phyloP scores from a whole-genome alignment of 2,329 filamentous ascomycete genomes.

The Alternaria ethzedia region DNA sequence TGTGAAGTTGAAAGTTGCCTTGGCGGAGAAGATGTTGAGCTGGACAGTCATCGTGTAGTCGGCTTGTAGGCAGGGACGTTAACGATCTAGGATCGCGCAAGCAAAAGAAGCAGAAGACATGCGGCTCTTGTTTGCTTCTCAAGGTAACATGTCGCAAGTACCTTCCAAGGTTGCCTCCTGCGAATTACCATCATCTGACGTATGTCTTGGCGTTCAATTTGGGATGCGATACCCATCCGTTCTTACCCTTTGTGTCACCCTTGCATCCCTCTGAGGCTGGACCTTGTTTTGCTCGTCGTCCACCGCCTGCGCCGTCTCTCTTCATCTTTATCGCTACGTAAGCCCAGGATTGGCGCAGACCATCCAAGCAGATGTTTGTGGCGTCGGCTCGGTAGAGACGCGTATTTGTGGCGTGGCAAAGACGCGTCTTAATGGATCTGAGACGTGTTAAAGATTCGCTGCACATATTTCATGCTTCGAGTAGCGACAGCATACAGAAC shows the following conservation, averaged over 20 bases:
- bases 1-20: neutral
- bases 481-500: neutral
- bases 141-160: neutral
- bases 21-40: neutral
- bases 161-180: neutral
- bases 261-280: constrained; percentile 1
- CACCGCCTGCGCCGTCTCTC: neutral
- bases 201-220: constrained; percentile 9
- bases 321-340: neutral
- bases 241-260: neutral
- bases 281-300: neutral
- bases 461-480: neutral
- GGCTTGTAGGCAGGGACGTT: neutral
- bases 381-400: neutral
- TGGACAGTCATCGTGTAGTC: neutral
- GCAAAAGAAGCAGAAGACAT: neutral
- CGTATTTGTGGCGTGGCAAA: neutral
- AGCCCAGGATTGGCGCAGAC: neutral
- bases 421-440: neutral
- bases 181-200: constrained; percentile 12
- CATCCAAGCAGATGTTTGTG: neutral
- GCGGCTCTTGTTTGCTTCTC: neutral
- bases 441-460: neutral
- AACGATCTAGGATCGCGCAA: neutral
- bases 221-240: neutral